phyloP scores from a whole-genome alignment of 345 rosid species.

The Eucalyptus sp. region DNA sequence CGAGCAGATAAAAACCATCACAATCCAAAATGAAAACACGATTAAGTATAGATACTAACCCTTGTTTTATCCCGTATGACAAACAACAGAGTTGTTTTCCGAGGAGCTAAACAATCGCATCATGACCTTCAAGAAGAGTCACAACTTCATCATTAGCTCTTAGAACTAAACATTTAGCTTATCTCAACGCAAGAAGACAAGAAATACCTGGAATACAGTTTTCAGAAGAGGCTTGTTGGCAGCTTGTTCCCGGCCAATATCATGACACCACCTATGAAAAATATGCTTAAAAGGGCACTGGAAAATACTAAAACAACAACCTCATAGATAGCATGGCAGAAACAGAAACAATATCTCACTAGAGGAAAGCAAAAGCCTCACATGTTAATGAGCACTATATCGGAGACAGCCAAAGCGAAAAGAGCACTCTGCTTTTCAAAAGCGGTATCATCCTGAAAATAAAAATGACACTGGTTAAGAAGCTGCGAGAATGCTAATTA shows the following conservation, averaged over 20 bases:
- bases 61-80: constrained; percentile 97
- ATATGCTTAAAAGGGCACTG: constrained; percentile 1
- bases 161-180: neutral
- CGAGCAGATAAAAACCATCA: neutral
- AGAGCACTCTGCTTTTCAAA: constrained; percentile 99
- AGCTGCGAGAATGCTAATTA: neutral
- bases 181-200: neutral
- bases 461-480: neutral
- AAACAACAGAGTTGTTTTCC: constrained; percentile 96
- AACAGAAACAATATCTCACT: neutral
- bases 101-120: constrained; percentile 98
- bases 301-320: neutral
- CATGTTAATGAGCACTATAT: constrained; percentile 97
- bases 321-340: neutral
- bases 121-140: constrained; percentile 68
- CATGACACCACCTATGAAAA: constrained; percentile 94
- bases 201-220: constrained; percentile 92
- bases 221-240: constrained; percentile 97
- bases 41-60: constrained; percentile 26
- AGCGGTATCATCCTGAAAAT: constrained; percentile 89
- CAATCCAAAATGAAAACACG: neutral
- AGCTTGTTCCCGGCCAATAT: constrained; percentile 99
- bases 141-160: constrained; percentile 1
- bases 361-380: constrained; percentile 20
- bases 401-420: constrained; percentile 97